A percentile compares a stretch with the other conserved stretches of the same genome.
Evolutionary conservation across 2,329 filamentous ascomycete species (phyloP).

Genomic region (Alternaria conjuncta): DNA sequence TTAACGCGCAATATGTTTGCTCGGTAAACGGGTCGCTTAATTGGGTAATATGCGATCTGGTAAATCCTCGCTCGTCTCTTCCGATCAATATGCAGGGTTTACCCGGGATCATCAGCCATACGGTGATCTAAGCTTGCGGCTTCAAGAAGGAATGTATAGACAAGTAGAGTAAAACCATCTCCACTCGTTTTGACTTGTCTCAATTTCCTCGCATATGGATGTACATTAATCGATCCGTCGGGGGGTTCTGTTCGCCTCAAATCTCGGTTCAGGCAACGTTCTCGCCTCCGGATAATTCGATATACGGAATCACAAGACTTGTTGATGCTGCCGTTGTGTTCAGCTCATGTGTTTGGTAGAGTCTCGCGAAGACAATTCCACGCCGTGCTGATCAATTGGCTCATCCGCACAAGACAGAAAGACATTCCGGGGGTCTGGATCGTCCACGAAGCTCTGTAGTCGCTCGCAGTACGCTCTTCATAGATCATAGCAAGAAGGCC

Average conservation of each 20-base stretch:
- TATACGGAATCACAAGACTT: conserved; percentile 12
- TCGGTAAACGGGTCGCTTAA: conserved; percentile 38
- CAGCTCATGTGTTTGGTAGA: background rate
- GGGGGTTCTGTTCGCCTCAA: conserved; percentile 14
- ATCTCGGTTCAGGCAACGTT: conserved; percentile 1
- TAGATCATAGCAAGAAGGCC: background rate
- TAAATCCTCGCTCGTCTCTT: conserved; percentile 22
- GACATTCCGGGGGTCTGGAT: background rate
- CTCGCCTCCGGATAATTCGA: conserved; percentile 22
- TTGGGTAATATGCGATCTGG: conserved; percentile 40
- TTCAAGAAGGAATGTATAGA: conserved; percentile 13
- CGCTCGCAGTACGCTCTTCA: background rate
- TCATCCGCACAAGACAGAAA: background rate
- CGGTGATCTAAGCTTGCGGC: conserved; percentile 12
- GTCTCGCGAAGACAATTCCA: conserved; percentile 4
- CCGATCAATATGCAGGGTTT: conserved; percentile 32
- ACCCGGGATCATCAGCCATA: conserved; percentile 20
- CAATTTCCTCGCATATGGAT: conserved; percentile 27
- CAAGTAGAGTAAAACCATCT: conserved; percentile 12
- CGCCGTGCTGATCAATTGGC: background rate
- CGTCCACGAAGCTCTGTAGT: background rate
- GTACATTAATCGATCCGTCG: conserved; percentile 27
- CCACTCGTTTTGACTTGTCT: conserved; percentile 10
- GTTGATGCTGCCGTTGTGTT: background rate
- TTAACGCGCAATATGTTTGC: conserved; percentile 29